Evolutionary conservation across 2,329 filamentous ascomycete genomes (phyloP), one percentile per base, ranked within the genome.

Genomic region (Colletotrichum orchidophilum): DNA sequence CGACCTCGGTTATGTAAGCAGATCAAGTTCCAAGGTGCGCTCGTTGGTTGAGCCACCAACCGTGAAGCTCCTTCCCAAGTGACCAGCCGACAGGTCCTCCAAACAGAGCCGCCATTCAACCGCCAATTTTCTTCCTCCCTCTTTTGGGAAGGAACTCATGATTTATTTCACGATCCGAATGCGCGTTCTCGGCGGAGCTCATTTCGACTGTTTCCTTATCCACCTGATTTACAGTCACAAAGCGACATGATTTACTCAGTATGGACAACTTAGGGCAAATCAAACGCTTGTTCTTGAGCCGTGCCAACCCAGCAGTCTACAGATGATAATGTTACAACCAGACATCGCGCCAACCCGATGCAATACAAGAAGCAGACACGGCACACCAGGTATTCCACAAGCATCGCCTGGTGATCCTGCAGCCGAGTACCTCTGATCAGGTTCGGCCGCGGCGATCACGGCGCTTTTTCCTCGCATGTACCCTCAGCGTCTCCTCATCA

Each of bases 401-500:
- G 7, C 53, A 29, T 42, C n/a, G 24, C 29, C 39, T 18, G 9
- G 13, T 26, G 9, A 13, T 26, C 46, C 13, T 35, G n/a, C 46
- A 33, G 24, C n/a, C 49, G 39, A 39, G 24, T 15, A 49, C 33
- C 29, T 15, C 8, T 42, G 21, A 8, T 81, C 75, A 83, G 66
- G 81, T 74, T 73, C 80, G 88, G 73, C 86, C 86, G 68, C 91
- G 82, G 80, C 87, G 88, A 63, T 90, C 84, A 75, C 89, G 84
- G 73, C 92, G 85, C 78, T 90, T 87, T 78, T 88, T 89, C 73
- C 92, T 83, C 39, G 90, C 92, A 71, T 88, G 89, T 18, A 87
- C 84, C 76, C 86, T 87, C 72, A 91, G 79, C 49, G 82, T 85
- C 75, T 89, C 87, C 74, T 86, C 83, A 80, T 92, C 79, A 79